Evolutionary conservation across 1,284 basidiomycete species (phyloP), one percentile per base, ranked within the genome.

Genomic region (Vanrija pseudolonga): DNA sequence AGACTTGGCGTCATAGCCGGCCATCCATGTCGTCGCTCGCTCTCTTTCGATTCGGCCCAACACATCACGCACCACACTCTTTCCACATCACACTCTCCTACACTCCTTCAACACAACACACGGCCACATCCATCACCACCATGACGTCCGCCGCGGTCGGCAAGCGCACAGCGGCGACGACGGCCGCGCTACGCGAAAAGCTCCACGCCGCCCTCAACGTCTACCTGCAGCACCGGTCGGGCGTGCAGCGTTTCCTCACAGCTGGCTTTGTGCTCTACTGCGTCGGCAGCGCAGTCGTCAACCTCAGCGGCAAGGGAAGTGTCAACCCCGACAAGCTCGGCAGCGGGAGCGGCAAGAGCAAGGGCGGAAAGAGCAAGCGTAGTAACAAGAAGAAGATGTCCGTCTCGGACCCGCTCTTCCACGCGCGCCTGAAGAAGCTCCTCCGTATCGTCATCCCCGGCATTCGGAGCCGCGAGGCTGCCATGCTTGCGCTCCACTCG

Each of bases 391-490:
- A 53, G 20, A 55, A 55, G 8, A 65, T 62, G n/a, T 63, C 63
- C n/a, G 86, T 96, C 36, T 61, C 63, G 11, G 94, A 98, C 75
- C 89, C 88, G 0, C 73, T 90, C 17, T 98, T 98, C 78, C 94
- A 94, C 67, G 81, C 85, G 64, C 83, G 91, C 11, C 80, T 98
- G 24, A 82, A 83, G 44, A 78, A 78, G 41, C 87, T 98, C 47
- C 78, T 97, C 23, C 82, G 84, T 28, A 96, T 98, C 59, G 89
- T 96, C 18, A 90, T 98, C 55, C 95, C 94, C 3, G 83, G 86
- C 22, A 77, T 90, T 61, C 83, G 84, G 47, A 90, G 88, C 5
- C 89, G 91, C 65, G 93, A 97, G 74, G 89, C 91, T 0, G 79
- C 89, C 42, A 83, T 98, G 54, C 81, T 98, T 6, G 78, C 87